Evolutionary conservation across 2,329 filamentous ascomycete genomes (phyloP), one percentile per base, ranked within the genome.

Genomic region (Cylindrodendrum hubeiense): DNA sequence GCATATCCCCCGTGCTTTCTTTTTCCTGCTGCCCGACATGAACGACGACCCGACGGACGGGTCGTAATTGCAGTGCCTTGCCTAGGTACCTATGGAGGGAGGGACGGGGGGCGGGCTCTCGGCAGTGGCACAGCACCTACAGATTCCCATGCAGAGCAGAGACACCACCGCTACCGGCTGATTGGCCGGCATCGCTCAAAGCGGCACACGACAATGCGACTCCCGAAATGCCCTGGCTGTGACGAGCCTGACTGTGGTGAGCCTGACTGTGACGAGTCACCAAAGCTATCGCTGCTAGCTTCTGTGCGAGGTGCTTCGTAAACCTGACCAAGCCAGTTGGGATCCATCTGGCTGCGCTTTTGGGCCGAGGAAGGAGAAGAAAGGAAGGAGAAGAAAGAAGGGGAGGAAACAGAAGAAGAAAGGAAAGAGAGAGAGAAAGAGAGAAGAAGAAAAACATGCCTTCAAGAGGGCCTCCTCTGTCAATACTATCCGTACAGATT

Each of bases 21-120:
- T 55, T 33, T 30, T 63, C 39, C 55, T 59, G 54, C 41, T 63
- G 60, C 60, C 60, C 54, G 46, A 62, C 57, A 33, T 12, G 19
- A 52, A 53, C 34, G 17, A 26, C 53, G 37, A 39, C 60, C 54
- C 33, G 54, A 63, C 28, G 39, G 43, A 34, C 34, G 47, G 26
- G 17, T 19, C 19, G 10, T 15, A 7, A 19, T 24, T 34, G 22
- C 3, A 4, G 5, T n/a, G 21, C 12, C 4, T 43, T 43, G 15
- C 13, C n/a, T 43, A 21, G n/a, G 10, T 12, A 13, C 10, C 37
- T 39, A 15, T 19, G 15, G 13, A 17, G 13, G 12, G 30, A 8
- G 4, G 15, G 49, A 39, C 22, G 17, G n/a, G 22, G n/a, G 39
- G 12, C n/a, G 13, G 39, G n/a, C 12, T 13, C 21, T 37, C 41